These are phyloP conservation scores for Vitellaria paradoxa DNA, from an alignment of 179 eudicot species.

Conservation along the genomic window DNA sequence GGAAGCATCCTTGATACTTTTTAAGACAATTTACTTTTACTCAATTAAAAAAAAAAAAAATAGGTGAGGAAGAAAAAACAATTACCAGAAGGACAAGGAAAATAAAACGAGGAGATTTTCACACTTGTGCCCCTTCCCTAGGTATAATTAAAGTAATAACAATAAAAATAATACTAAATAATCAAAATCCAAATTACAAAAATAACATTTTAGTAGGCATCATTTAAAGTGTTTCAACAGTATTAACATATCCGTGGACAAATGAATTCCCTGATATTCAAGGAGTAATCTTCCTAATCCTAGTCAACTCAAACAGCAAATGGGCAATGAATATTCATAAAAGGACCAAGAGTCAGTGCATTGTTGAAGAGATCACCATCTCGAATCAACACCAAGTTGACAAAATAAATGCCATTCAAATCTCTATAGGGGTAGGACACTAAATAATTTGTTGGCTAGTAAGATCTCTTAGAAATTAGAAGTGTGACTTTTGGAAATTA, in stretches of 20 bases:
- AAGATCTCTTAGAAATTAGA: no score
- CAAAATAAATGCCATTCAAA: not conserved
- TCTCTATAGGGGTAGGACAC: not conserved
- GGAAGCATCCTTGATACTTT: no score
- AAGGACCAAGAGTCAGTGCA: not conserved
- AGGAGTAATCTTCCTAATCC: not conserved
- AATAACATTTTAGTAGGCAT: not conserved
- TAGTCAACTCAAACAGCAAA: no score
- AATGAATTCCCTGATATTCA: not conserved
- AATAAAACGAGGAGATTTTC: no score
- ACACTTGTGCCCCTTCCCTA: no score
- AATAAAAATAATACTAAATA: not conserved
- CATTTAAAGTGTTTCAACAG: not conserved
- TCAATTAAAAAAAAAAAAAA: no score
- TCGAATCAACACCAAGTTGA: conserved; percentile 1
- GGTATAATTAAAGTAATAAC: not conserved
- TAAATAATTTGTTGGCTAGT: not conserved
- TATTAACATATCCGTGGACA: not conserved
- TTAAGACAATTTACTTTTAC: no score
- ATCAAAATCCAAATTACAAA: not conserved
- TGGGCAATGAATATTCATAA: not conserved
- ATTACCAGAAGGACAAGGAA: no score
- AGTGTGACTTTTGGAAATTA: not conserved
- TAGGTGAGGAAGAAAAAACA: no score
- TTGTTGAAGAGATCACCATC: not conserved